Base-by-base conservation (phyloP, 352 stramenopile species). In the Globisporangium nodosum region DNA sequence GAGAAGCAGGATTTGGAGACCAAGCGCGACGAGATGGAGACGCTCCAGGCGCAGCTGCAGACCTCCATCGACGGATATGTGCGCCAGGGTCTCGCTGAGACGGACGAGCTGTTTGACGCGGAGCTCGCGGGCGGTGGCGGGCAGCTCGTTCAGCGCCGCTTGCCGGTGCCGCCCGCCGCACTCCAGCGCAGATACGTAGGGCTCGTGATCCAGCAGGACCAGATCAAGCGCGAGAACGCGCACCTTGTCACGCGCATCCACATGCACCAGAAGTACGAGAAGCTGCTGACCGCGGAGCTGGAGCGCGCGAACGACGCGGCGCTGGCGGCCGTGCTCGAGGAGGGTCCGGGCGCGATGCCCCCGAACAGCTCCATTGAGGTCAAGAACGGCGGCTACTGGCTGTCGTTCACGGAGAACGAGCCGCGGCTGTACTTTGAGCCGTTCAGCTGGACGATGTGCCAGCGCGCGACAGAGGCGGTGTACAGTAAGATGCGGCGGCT, bases 151-250 rank as follows among this genome's bases (percentile, higher is more conserved):
- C 31, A 35, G 31, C 5, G 31, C 4, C 31, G 31, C 31, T 7
- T 9, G 31, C 31, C 8, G 31, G 5, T 35, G 31, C 5, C 31
- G 31, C 31, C 31, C 5, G 31, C 5, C 31, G 31, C 5, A 7
- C 31, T 35, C 12, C 46, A 15, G 20, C 55, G 55, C 46, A 52
- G 54, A 46, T 61, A 54, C 37, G 48, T 61, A 15, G 43, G 43
- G 6, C 55, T 61, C 24, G 55, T 61, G 46, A 20, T 61, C 9
- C 55, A 61, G 37, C 55, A 61, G 55, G 55, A 61, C 55, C 45
- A 61, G 55, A 54, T 61, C 45, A 52, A 61, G 55, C 31, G 21
- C 9, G 55, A 61, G 21, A 61, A 61, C 33, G 13, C 46, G 45
- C 35, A 48, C 46, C 55, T 61, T 20, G 46, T 52, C 16, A 31